Base-by-base conservation (phyloP, 257 asterid genomes). In the Sherardia arvensis region DNA sequence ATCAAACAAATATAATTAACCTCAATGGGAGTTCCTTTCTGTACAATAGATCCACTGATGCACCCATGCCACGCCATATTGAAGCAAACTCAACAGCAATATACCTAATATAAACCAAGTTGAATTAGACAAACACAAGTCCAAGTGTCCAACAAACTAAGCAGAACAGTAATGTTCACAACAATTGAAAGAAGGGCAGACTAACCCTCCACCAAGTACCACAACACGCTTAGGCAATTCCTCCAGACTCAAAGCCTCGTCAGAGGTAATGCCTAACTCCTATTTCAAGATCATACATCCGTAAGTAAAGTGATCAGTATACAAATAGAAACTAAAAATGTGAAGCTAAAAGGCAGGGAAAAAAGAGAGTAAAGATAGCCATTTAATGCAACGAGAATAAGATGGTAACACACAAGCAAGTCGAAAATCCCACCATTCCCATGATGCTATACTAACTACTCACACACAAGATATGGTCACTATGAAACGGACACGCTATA, bases 51-150 rank as follows among this genome's bases (percentile, higher is more conserved):
- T 93, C 95, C 54, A 90, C 97, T 10, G 82, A 62, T 38, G 86
- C 88, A 32, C 99, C 99, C 96, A 93, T 90, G 57, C 99, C 99
- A 58, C 99, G 84, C 99, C 99, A 93, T 78, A 93, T 93, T 27
- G 99, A 93, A 78, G 99, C 99, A 78, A 93, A 93, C 87, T 93
- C 99, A 71, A 93, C 97, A 61, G 99, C 92, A 80, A 93, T 93
- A 56, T 93, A 93, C 88, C 99, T 93, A 55, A 18, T 23, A 56
- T 29, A n/a, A 32, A 56, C 34, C 51, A 32, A 75, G 15, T 58
- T 70, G 62, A 38, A 25, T 64, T 33, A 49, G 29, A 48, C 59
- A 49, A 29, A 32, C 54, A 1, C 5, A 66, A 62, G 26, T 68
- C 65, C 43, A 53, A 53, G 64, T 60, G 26, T 68, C 65, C 43